Evolutionary conservation across 179 eudicot species (phyloP).

Genomic region (Heliamphora ciliata): DNA sequence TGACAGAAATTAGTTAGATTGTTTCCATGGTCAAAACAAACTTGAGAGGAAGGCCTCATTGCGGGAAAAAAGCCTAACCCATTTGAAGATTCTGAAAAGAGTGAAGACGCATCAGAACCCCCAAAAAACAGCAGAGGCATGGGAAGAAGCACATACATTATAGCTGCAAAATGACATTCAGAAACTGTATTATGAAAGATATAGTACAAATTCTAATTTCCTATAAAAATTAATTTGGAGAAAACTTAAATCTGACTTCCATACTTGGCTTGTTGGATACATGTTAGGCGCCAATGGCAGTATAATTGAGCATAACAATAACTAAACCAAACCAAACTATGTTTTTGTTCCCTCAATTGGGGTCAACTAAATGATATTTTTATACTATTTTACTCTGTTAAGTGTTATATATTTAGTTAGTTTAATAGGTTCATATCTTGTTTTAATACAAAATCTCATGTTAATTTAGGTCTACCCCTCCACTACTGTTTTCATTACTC

Average conservation of each 20-base stretch:
- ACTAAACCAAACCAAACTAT: no score
- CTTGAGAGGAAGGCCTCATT: background rate
- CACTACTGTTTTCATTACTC: no score
- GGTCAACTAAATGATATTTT: no score
- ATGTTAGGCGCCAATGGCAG: background rate
- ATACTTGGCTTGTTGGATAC: background rate
- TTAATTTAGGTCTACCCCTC: no score
- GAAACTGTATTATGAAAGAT: background rate
- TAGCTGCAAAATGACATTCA: constrained; percentile 41
- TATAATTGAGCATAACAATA: background rate
- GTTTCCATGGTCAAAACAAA: background rate
- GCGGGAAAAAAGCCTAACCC: constrained; percentile 31
- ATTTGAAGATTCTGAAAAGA: constrained; percentile 50
- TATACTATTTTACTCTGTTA: no score
- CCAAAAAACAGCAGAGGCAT: constrained; percentile 90
- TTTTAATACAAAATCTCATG: no score
- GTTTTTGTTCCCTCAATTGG: no score
- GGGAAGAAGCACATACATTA: constrained; percentile 84
- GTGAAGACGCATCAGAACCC: constrained; percentile 63
- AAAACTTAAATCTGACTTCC: background rate
- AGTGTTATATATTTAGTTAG: no score
- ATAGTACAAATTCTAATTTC: background rate
- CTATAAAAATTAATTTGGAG: background rate
- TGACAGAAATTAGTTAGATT: background rate
- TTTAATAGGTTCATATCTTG: no score